Conservation (phyloP, 129 eudicot species). For the Erigeron canadensis region DNA sequence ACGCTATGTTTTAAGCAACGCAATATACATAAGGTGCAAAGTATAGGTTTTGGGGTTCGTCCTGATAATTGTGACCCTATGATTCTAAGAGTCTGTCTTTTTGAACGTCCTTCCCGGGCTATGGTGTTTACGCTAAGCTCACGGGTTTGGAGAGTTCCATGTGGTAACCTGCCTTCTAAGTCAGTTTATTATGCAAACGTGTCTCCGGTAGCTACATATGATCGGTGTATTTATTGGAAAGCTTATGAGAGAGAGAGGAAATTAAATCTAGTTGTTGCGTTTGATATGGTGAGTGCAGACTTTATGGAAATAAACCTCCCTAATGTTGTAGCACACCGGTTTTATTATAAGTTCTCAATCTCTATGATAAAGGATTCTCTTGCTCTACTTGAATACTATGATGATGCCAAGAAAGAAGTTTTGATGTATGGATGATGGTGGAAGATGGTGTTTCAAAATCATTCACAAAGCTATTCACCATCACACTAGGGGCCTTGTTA, state of each 20-base stretch:
- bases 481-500: too few relatives aligned
- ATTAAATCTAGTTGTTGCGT: background rate
- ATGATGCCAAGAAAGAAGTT: too few relatives aligned
- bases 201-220: too few relatives aligned
- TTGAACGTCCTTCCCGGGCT: background rate
- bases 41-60: slow-evolving; percentile 18
- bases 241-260: too few relatives aligned
- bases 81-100: background rate
- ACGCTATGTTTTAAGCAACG: background rate
- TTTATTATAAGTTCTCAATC: too few relatives aligned
- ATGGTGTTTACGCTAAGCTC: background rate
- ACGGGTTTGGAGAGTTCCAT: background rate
- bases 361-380: too few relatives aligned
- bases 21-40: too few relatives aligned
- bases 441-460: too few relatives aligned
- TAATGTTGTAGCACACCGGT: background rate
- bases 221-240: background rate
- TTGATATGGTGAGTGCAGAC: background rate
- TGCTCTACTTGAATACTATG: too few relatives aligned
- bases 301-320: background rate
- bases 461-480: too few relatives aligned
- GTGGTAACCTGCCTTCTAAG: background rate
- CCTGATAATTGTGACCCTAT: too few relatives aligned
- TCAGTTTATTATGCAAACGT: background rate
- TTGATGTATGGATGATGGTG: too few relatives aligned